These are phyloP conservation scores for Hypoxylon fragiforme DNA, from an alignment of 495 filamentous ascomycete species.

Conservation along the genomic window DNA sequence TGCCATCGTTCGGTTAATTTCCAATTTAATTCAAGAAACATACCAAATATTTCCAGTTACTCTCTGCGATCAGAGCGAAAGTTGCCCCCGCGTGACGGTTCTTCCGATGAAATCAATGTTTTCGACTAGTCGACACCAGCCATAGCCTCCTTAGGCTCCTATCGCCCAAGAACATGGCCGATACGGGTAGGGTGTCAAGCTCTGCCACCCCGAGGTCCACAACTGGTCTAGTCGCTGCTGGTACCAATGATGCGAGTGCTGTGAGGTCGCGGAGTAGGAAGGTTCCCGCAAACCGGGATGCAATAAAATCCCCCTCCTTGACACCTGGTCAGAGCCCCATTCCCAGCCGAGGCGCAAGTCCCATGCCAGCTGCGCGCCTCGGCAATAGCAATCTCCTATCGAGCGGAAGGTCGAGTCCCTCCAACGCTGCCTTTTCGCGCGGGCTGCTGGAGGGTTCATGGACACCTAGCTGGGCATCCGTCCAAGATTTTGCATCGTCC, in stretches of 20 bases:
- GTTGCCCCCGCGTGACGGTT: not conserved
- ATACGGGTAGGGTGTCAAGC: conserved; percentile 26
- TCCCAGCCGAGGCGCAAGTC: conserved; percentile 44
- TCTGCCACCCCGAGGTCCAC: conserved; percentile 30
- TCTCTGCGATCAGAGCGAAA: conserved; percentile 21
- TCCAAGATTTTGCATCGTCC: conserved; percentile 49
- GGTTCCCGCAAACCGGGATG: conserved; percentile 13
- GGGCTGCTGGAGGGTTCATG: conserved; percentile 48
- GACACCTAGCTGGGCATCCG: conserved; percentile 51
- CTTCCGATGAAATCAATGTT: conserved; percentile 34
- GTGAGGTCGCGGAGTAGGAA: conserved; percentile 35
- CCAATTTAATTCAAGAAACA: conserved; percentile 6
- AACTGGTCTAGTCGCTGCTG: conserved; percentile 33
- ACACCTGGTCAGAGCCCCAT: conserved; percentile 21
- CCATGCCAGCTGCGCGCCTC: conserved; percentile 48
- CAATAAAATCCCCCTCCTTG: conserved; percentile 8
- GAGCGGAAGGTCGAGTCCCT: conserved; percentile 33
- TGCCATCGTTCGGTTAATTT: conserved; percentile 21
- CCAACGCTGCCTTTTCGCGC: conserved; percentile 39
- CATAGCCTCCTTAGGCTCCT: conserved; percentile 32
- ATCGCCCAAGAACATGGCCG: conserved; percentile 35
- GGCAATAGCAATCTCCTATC: conserved; percentile 36
- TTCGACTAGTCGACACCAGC: conserved; percentile 23
- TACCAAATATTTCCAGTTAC: conserved; percentile 4
- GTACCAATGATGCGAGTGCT: conserved; percentile 25